Evolutionary conservation across 2,329 filamentous ascomycete genomes (phyloP), one percentile per base, ranked within the genome.

Genomic region (Fusarium pininemorale): DNA sequence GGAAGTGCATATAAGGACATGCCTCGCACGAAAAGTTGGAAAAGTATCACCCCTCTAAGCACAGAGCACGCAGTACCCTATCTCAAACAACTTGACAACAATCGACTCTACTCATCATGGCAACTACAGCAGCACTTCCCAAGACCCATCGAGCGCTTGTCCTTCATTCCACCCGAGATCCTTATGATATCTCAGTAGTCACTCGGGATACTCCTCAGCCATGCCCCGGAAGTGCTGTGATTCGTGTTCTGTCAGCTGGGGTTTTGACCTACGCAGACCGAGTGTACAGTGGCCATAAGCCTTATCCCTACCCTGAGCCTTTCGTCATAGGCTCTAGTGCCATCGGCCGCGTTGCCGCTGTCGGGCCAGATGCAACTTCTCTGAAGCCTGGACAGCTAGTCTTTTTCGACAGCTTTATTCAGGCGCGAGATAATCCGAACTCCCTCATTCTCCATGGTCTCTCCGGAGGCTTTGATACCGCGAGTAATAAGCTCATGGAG

Each of bases 391-490:
- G 44, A 13, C 37, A 59, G 18, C 20, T 67, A 0, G 38, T 67
- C 16, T 58, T 67, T 5, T 67, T 67, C 20, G 64, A 66, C 30
- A 39, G 42, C 18, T 67, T 57, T 9, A 44, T 67, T 3, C 45
- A 50, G 12, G 61, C 44, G 9, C 51, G 64, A 20, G 64, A 67
- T 18, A 30, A 59, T 9, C n/a, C 26, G 3, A 7, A 45, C 6
- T 39, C 61, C 5, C 44, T 57, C 3, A 48, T 65, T 8, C 44
- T 67, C 10, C 53, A 63, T 16, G 64, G 61, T 7, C 20, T 67
- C 0, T 65, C 50, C 20, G 11, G 15, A 3, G 64, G 64, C 2
- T 66, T 67, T 12, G 18, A 51, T 2, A 8, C 42, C 4, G 38
- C 7, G 7, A 67, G 64, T 12, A 32, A 24, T 12, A 58, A 58